Evolutionary conservation across 257 asterid genomes (phyloP).

Genomic region (Lavandula angustifolia): DNA sequence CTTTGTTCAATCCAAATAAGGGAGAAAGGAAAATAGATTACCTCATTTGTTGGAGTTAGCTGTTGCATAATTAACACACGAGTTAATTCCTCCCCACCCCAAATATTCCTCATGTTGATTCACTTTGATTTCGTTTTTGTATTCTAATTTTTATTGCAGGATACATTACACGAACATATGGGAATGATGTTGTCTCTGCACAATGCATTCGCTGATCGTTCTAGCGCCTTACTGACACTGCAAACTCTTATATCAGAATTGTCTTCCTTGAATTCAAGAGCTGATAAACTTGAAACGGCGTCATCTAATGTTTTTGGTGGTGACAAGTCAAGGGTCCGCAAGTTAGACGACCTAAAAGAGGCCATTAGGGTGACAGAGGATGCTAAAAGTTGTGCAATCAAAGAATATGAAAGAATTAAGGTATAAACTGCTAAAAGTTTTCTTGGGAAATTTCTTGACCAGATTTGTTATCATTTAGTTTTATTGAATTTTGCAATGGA

Average conservation of each 20-base stretch:
- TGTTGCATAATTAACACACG: slow-evolving; percentile 2
- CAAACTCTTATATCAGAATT: slow-evolving; percentile 92
- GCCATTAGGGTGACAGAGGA: slow-evolving; percentile 85
- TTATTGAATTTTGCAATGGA: slow-evolving; percentile 8
- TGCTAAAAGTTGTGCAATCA: slow-evolving; percentile 77
- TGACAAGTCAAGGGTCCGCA: slow-evolving; percentile 73
- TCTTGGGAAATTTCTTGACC: slow-evolving; percentile 9
- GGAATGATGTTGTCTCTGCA: slow-evolving; percentile 82
- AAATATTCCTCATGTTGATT: slow-evolving; percentile 7
- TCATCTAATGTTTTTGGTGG: slow-evolving; percentile 79
- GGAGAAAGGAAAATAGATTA: slow-evolving; percentile 6
- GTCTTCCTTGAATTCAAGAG: slow-evolving; percentile 75
- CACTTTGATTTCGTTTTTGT: slow-evolving; percentile 7
- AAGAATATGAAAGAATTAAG: slow-evolving; percentile 90
- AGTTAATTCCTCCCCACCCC: neutral
- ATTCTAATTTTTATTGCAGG: slow-evolving; percentile 51
- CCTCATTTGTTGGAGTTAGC: slow-evolving; percentile 20
- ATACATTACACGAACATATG: slow-evolving; percentile 80
- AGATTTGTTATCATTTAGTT: slow-evolving; percentile 28
- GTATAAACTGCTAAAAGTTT: slow-evolving; percentile 41
- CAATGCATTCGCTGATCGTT: slow-evolving; percentile 87
- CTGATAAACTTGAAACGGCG: slow-evolving; percentile 77
- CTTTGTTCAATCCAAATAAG: slow-evolving; percentile 17
- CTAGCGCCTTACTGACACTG: slow-evolving; percentile 87
- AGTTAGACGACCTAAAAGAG: slow-evolving; percentile 71